A percentile compares a stretch with the other conserved stretches of the same genome.
Evolutionary conservation across 192 early-diverging fungal genomes (phyloP).

Genomic region (Glomus cerebriforme): DNA sequence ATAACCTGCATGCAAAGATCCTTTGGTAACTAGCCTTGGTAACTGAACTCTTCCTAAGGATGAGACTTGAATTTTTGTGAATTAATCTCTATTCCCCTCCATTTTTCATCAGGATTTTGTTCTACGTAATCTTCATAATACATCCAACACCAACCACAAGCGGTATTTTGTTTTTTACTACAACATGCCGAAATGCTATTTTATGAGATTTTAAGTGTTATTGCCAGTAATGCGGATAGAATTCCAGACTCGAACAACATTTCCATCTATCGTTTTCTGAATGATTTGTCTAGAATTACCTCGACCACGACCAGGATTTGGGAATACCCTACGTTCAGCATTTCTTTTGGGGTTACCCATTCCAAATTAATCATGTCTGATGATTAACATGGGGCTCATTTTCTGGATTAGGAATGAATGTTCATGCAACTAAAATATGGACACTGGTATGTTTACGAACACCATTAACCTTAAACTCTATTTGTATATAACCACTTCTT

Average conservation of each 20-base stretch:
- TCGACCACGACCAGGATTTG: background rate
- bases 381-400: too few relatives aligned
- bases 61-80: conserved; percentile 21
- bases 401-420: too few relatives aligned
- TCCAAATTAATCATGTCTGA: too few relatives aligned
- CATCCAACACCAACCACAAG: conserved; percentile 6
- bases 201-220: conserved; percentile 24
- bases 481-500: too few relatives aligned
- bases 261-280: background rate
- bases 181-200: conserved; percentile 15
- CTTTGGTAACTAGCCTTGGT: conserved; percentile 7
- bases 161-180: conserved; percentile 11
- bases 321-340: too few relatives aligned
- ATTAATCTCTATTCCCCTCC: conserved; percentile 14
- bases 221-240: background rate
- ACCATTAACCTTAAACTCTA: too few relatives aligned
- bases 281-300: background rate
- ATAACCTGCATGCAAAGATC: conserved; percentile 12
- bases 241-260: conserved; percentile 22
- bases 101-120: conserved; percentile 23
- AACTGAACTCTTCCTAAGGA: conserved; percentile 17
- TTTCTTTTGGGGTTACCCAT: too few relatives aligned
- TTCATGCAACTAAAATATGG: too few relatives aligned
- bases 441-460: too few relatives aligned
- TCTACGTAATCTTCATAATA: conserved; percentile 26